Base-by-base conservation (phyloP, 208 protist genomes). In the Angomonas ambiguus region DNA sequence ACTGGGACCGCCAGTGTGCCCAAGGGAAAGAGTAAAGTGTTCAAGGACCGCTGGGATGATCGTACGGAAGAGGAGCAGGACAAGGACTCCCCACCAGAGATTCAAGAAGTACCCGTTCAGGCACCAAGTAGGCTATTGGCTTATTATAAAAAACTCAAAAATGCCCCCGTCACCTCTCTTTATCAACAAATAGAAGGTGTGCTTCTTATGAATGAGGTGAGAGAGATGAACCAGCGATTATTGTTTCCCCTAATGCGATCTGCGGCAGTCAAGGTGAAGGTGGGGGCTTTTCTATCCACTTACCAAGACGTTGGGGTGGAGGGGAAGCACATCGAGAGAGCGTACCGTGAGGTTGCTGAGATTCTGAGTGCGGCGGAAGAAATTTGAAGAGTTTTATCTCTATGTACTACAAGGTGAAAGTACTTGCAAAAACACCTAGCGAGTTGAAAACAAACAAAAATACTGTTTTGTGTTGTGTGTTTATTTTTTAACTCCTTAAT, bases 241-340 rank as follows among this genome's bases (percentile, higher is more conserved):
- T 67, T 93, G 2, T 89, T 95, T 56, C 87, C 80, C 0, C 68
- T 95, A 64, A 67, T 95, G 10, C 76, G 75, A 33, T 91, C 83
- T 0, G 87, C 90, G n/a, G 79, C 83, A 30, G 55, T 93, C 59
- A 95, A 95, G 66, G 85, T 92, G 55, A 77, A 84, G 45, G 71
- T 79, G 13, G 85, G 87, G 20, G 90, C 90, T 8, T 95, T 92
- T 62, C 66, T 92, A 60, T 75, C 74, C n/a, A 76, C 79, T 5
- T 93, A 91, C 67, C 70, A 83, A 51, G 83, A 88, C n/a, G 74
- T 82, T 8, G 90, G 90, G 3, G 74, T 93, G 20, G 58, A 72
- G 49, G 42, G 74, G 0, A 77, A 84, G 51, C 71, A 65, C 0
- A 85, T 95, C 55, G 65, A 72, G 55, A 68, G 68, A 27, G 86